Evolutionary conservation across 1,284 basidiomycete genomes (phyloP), one percentile per base, ranked within the genome.

Genomic region (Cutaneotrichosporon mucoides): DNA sequence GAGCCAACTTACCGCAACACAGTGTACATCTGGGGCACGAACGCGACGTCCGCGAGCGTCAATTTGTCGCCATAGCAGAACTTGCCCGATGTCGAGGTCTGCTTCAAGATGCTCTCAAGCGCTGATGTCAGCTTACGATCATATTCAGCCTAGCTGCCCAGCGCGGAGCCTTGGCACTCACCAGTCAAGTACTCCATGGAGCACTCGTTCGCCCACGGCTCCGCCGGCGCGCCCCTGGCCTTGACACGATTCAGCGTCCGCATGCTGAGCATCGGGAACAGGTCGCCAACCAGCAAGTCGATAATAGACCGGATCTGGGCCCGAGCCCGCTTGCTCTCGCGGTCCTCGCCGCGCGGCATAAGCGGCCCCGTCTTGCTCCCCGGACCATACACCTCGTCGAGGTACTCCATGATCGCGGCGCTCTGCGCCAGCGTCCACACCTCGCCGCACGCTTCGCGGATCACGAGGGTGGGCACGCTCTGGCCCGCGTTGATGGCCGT

Each of bases 361-460:
- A 64, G 55, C 11, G 33, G 46, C 9, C 59, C 59, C 2, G 33
- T 12, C 12, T 37, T 37, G 11, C 47, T 55, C 15, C 15, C 11
- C 1, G 36, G 50, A 10, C 57, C 61, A 6, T 37, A 59, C 33
- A 54, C 52, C 48, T 61, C 62, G 52, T 64, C 62, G 36, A 64
- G 46, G 38, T 58, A 64, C 57, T 64, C 62, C 50, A 64, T 58
- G 55, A 64, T 64, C 5, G 59, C 59, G 15, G 53, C 43, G 45
- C 56, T 53, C 55, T 64, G 62, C 15, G 56, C 40, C 9, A 64
- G 50, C 15, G 24, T n/a, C 62, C 62, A 64, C 40, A 36, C 15
- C 15, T 33, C 42, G 12, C 59, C 59, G n/a, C 43, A 37, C 1
- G 15, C 38, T 47, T 60, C 59, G 36, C 35, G 35, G 8, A 64